These are phyloP conservation scores for Forsythia viridissima DNA, from an alignment of 257 asterid species.

Conservation along the genomic window DNA sequence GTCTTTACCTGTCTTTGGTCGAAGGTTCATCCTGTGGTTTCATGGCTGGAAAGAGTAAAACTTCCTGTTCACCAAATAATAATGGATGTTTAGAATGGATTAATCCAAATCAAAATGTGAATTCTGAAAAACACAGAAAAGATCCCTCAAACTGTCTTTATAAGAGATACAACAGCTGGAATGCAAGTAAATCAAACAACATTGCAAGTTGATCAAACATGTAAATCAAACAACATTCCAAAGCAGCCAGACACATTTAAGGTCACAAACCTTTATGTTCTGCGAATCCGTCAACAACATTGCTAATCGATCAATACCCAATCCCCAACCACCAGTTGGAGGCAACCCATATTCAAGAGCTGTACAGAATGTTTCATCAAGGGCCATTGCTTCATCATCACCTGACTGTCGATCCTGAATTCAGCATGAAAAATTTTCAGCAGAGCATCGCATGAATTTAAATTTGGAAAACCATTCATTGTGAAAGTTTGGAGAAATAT, in stretches of 20 bases:
- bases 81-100: not conserved
- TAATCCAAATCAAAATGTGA: not conserved
- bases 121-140: not conserved
- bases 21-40: slow-evolving; percentile 80
- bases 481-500: not conserved
- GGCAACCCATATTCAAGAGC: slow-evolving; percentile 96
- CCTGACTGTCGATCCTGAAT: slow-evolving; percentile 91
- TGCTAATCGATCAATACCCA: slow-evolving; percentile 85
- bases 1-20: slow-evolving; percentile 52
- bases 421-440: slow-evolving; percentile 13
- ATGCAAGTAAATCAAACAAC: not conserved
- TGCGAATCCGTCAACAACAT: slow-evolving; percentile 93
- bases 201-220: not conserved
- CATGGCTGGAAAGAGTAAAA: slow-evolving; percentile 88
- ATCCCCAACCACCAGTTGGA: slow-evolving; percentile 98
- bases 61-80: slow-evolving; percentile 57
- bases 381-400: slow-evolving; percentile 97
- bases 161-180: not conserved
- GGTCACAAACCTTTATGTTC: slow-evolving; percentile 70
- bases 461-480: not conserved
- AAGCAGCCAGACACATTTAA: not conserved
- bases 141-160: not conserved
- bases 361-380: slow-evolving; percentile 81
- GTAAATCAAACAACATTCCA: not conserved
- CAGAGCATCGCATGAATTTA: not conserved